Percentiles rank a stretch among this genome's conserved stretches.
phyloP scores from a whole-genome alignment of 2,329 filamentous ascomycete species.

The Neonectria magnoliae region DNA sequence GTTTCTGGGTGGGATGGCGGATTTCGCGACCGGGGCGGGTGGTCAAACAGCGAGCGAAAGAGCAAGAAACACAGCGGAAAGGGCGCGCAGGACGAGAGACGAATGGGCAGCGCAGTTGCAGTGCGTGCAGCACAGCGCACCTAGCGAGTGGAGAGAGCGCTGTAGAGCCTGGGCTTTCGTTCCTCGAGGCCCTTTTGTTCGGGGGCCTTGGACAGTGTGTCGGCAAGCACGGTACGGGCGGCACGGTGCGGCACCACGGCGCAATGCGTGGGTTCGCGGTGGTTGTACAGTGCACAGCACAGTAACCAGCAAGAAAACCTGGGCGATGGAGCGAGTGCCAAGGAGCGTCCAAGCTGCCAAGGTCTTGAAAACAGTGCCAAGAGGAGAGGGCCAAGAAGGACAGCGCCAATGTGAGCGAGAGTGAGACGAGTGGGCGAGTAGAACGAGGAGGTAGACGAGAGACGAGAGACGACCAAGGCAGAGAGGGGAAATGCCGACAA shows the following conservation, averaged over 20 bases:
- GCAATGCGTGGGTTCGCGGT: background rate
- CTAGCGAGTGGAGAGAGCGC: slow-evolving; percentile 32
- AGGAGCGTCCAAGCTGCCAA: slow-evolving; percentile 21
- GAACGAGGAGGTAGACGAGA: background rate
- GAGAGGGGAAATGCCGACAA: background rate
- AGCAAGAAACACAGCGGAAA: slow-evolving; percentile 14
- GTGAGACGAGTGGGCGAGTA: background rate
- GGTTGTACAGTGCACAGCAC: slow-evolving; percentile 15
- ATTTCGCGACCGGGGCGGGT: slow-evolving; percentile 36
- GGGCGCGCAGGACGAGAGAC: slow-evolving; percentile 21
- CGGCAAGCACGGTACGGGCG: slow-evolving; percentile 28
- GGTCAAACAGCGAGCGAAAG: slow-evolving; percentile 21
- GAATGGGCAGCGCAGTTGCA: slow-evolving; percentile 4
- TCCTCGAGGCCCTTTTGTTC: slow-evolving; percentile 21
- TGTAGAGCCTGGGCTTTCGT: slow-evolving; percentile 34
- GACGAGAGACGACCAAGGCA: background rate
- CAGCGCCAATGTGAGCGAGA: background rate
- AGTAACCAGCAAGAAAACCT: slow-evolving; percentile 14
- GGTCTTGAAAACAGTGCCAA: slow-evolving; percentile 16
- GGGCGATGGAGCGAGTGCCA: slow-evolving; percentile 16
- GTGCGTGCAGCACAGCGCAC: slow-evolving; percentile 5
- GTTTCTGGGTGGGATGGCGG: slow-evolving; percentile 32
- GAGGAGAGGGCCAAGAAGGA: slow-evolving; percentile 14
- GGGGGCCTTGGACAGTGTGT: slow-evolving; percentile 19
- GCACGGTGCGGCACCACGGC: slow-evolving; percentile 31